phyloP scores from a whole-genome alignment of 2,329 filamentous ascomycete species.

The Verticillium zaregamsianum region DNA sequence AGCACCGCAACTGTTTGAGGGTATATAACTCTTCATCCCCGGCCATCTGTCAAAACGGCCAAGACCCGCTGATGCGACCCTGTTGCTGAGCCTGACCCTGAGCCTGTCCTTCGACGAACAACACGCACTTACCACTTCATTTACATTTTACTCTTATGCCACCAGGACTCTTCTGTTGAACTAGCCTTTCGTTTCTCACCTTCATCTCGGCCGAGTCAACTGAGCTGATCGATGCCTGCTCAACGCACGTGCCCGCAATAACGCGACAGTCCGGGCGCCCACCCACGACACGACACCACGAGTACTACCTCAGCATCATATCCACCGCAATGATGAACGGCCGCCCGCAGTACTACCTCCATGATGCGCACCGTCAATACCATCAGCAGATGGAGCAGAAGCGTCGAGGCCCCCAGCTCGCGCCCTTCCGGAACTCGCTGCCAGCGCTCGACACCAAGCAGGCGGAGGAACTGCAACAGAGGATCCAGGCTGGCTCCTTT shows the following conservation, averaged over 20 bases:
- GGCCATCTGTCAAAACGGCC: background rate
- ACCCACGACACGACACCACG: background rate
- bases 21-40: background rate
- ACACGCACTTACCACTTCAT: background rate
- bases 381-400: conserved; percentile 1
- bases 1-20: background rate
- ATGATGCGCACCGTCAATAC: conserved; percentile 2
- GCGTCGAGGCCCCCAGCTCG: background rate
- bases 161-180: background rate
- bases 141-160: background rate
- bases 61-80: background rate
- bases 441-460: background rate
- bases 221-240: background rate
- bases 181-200: background rate
- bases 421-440: background rate
- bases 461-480: background rate
- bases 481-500: background rate
- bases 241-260: background rate
- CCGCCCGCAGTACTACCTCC: background rate
- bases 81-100: background rate
- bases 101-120: background rate
- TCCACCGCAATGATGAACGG: background rate
- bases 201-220: background rate
- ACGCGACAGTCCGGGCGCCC: background rate
- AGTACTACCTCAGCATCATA: background rate